Conservation (phyloP, 345 rosid genomes). For the Diplotaxis tenuifolia region DNA sequence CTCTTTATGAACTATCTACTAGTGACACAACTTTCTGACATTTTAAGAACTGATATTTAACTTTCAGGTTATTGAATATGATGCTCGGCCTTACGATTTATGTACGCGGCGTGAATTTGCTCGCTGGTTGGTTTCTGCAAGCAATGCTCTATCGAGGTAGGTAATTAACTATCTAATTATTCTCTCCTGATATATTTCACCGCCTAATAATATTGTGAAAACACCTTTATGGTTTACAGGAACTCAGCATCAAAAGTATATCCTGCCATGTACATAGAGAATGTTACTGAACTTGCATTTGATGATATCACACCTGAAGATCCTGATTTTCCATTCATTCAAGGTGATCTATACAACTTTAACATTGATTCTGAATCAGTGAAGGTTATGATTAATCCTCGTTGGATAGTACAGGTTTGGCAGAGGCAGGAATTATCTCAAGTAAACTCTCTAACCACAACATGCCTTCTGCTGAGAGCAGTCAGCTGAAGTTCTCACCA, state of each 20-base stretch:
- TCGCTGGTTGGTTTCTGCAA: constrained; percentile 87
- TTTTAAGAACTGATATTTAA: not conserved
- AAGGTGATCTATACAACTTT: constrained; percentile 53
- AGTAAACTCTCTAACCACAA: constrained; percentile 81
- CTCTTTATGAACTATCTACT: not conserved
- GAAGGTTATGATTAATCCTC: constrained; percentile 1
- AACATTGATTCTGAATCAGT: not conserved
- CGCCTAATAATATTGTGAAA: not conserved
- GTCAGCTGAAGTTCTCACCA: constrained; percentile 59
- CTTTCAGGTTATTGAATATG: constrained; percentile 75
- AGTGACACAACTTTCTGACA: not conserved
- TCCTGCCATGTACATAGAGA: constrained; percentile 94
- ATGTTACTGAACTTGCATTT: constrained; percentile 87
- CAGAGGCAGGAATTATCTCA: constrained; percentile 94
- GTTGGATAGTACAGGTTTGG: constrained; percentile 70
- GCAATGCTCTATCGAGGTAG: constrained; percentile 74
- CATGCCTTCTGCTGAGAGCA: constrained; percentile 47
- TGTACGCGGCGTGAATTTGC: constrained; percentile 94
- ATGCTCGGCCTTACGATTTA: constrained; percentile 67
- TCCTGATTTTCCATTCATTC: constrained; percentile 90
- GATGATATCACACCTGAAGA: constrained; percentile 82
- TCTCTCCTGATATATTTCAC: not conserved
- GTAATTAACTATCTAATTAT: not conserved
- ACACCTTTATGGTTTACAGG: constrained; percentile 47
- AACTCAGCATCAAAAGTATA: constrained; percentile 73